These are phyloP conservation scores for Linnemannia elongata DNA, from an alignment of 192 early-diverging fungal species.

Conservation along the genomic window DNA sequence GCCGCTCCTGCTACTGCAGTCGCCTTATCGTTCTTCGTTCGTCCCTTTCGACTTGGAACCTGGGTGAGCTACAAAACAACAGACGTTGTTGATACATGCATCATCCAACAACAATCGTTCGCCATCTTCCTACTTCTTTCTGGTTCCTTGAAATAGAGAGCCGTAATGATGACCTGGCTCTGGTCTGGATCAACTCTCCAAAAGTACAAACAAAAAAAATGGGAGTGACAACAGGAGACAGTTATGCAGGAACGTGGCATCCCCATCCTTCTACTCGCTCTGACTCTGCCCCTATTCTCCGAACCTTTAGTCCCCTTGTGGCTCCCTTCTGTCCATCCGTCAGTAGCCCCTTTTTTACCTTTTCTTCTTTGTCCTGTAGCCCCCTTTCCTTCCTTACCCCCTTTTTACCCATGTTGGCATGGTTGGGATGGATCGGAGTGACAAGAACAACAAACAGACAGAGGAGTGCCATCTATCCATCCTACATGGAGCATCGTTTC, in stretches of 20 bases:
- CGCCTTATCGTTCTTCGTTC: not conserved
- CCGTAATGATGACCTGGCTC: too few relatives aligned
- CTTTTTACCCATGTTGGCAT: not conserved
- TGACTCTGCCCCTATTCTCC: not conserved
- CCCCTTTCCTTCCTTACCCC: not conserved
- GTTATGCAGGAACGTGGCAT: conserved; percentile 4
- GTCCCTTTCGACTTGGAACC: not conserved
- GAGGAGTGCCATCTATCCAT: not conserved
- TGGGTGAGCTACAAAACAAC: not conserved
- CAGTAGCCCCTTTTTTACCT: not conserved
- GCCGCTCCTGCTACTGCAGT: not conserved
- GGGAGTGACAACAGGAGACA: not conserved
- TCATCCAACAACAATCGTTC: not conserved
- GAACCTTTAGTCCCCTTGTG: not conserved
- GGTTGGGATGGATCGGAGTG: not conserved
- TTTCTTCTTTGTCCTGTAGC: not conserved
- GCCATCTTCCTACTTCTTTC: too few relatives aligned
- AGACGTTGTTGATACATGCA: not conserved
- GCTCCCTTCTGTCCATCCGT: not conserved
- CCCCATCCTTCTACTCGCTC: not conserved
- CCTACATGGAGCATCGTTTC: not conserved
- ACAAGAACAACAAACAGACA: not conserved
- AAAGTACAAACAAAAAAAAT: too few relatives aligned
- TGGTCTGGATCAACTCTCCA: too few relatives aligned
- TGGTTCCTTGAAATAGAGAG: too few relatives aligned